Base-by-base conservation (phyloP, 1,284 basidiomycete genomes). In the Leccinum fallax region DNA sequence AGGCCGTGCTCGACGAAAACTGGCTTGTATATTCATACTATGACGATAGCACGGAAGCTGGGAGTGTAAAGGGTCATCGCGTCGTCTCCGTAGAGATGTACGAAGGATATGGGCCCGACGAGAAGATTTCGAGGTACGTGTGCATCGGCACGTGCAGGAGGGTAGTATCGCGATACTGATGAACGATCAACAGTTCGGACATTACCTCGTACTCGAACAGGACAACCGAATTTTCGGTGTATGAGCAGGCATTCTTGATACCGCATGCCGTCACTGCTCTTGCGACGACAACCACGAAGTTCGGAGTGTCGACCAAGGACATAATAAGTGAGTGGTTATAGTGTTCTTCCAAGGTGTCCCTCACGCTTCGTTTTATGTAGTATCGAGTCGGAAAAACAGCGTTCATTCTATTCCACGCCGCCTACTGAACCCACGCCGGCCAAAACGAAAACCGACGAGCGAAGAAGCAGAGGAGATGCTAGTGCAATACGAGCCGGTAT, bases 1-100 rank as follows among this genome's bases (percentile, higher is more conserved):
- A 88, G 65, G 87, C 87, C 15, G 79, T 81, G 7, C 80, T 97
- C 65, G 84, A 86, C 16, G 96, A 98, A 78, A 98, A 98, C 74
- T 98, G 97, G 96, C 77, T 98, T 58, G 89, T 95, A 19, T 95
- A 94, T 76, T 83, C 90, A 58, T 97, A 91, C 73, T 92, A 87
- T 66, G 88, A 90, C 53, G 81, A 81, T 19, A 84, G 84, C 3
- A 76, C 79, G 26, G 81, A 79, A n/a, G 67, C 74, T 4, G 82
- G 80, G 6, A 78, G 83, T 67, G 79, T 68, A 4, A 91, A 90
- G 71, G 88, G 92, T 0, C 85, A 88, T 72, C 82, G 85, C 57
- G 76, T 94, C 48, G 88, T 94, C 4, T 89, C 85, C 8, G 88
- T 95, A 2, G 95, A 98, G 77, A 78, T 98, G 59, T 98, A 94